Evolutionary conservation across 2,329 filamentous ascomycete species (phyloP), one percentile per base, ranked within the genome.

Genomic region (Ophiocordyceps robertsii): DNA sequence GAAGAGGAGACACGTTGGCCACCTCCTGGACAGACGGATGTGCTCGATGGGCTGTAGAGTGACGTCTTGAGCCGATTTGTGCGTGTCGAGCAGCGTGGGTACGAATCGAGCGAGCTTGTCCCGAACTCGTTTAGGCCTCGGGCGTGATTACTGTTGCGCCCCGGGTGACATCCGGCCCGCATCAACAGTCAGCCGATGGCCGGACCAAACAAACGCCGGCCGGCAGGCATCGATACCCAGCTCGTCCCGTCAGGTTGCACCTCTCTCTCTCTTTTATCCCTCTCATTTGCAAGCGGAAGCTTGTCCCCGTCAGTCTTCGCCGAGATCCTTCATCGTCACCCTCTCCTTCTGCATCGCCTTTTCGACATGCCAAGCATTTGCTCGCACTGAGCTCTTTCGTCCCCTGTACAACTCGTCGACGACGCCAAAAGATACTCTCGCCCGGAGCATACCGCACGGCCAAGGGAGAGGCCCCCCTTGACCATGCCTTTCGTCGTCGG

Each of bases 401-500:
- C 21, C 17, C 5, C 13, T 6, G n/a, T 38, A 6, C 31, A 6
- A 13, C 3, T 11, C 31, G 31, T 13, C 31, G 12, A 32, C 7
- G 31, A 16, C 6, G 14, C 14, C 14, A 17, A 36, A 10, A 36
- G 33, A 36, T 16, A 17, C 6, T 10, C 8, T 16, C 4, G 10
- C 36, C 19, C 19, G 19, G 36, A 37, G 12, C 17, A 9, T 17
- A 16, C 10, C 3, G 36, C 16, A 21, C 12, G 6, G 14, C n/a
- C 5, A 14, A 16, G 14, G 16, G 10, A 17, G 33, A 36, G 17
- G 36, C 43, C 19, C 17, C 38, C 42, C 36, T n/a, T 38, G 37
- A 56, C 43, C 32, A 64, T 64, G 61, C 61, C 60, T 17, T 63
- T 55, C 39, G 59, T 64, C 42, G 53, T 54, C 29, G 35, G 42